Base-by-base conservation (phyloP, 768 basidiomycete species). In the Imleria badia region DNA sequence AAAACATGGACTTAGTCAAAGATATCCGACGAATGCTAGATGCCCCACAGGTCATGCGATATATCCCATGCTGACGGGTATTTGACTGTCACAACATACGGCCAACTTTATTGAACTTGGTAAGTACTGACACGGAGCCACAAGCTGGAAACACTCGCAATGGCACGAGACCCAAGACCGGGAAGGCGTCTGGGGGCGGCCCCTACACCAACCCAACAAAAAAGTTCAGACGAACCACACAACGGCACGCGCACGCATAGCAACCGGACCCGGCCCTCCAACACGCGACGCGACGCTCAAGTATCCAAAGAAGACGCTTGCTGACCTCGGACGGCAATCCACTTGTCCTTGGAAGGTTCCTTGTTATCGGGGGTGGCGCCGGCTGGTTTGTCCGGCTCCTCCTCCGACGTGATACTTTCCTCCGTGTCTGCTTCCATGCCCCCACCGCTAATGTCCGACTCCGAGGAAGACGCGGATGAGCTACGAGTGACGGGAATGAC, bases 371-470 rank as follows among this genome's bases (percentile, higher is more conserved):
- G 39, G 6, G 51, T 46, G 48, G 51, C 45, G 31, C 46, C 51
- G 41, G 65, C 68, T 19, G 66, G 60, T 62, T 80, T 81, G 38
- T 84, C 80, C 20, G 67, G 65, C 64, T 89, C 82, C 52, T 79
- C 88, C 62, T 90, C 89, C 33, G 87, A 88, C 4, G 87, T 85
- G 59, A 86, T 73, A 64, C 86, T 88, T 65, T 85, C 86, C 69
- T 91, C 89, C 22, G 82, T 82, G 63, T 91, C 89, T 9, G 85
- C 87, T 54, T 89, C 89, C 48, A 79, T 79, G 19, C 76, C 78
- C 14, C 81, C 82, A 17, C 78, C 84, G 66, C 75, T 82, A 53
- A 69, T 77, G 62, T 86, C 86, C 26, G 81, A 80, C 63, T 84
- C 84, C 40, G 83, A 86, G 57, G 75, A 79, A 23, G 81, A 78